phyloP scores from a whole-genome alignment of 2,329 filamentous ascomycete genomes.

The Monilinia vaccinii-corymbosi region DNA sequence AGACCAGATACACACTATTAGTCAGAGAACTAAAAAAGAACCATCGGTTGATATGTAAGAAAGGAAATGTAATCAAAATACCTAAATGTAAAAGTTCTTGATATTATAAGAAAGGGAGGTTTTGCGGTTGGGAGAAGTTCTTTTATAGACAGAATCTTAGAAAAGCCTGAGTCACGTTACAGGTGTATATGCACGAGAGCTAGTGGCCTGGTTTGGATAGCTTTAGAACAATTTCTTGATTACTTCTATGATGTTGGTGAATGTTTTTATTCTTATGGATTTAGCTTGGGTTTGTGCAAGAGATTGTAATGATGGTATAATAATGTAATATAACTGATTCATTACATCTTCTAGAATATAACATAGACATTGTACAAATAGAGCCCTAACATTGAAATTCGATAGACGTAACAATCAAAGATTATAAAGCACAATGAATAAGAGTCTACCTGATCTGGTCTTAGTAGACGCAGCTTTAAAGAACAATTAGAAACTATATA shows the following conservation, averaged over 20 bases:
- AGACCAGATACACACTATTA: background rate
- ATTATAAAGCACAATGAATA: no score
- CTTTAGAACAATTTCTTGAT: accelerated
- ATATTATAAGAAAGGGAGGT: background rate
- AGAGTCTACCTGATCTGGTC: no score
- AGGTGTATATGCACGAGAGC: background rate
- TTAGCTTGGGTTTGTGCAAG: background rate
- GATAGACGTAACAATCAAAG: background rate
- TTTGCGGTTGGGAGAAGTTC: background rate
- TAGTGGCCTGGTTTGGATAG: background rate
- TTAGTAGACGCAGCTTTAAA: no score
- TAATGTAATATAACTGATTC: background rate
- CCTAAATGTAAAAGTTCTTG: background rate
- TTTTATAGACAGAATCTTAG: background rate
- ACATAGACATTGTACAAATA: background rate
- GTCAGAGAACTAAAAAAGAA: background rate
- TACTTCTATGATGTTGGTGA: background rate
- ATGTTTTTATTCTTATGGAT: background rate
- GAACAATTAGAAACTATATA: no score
- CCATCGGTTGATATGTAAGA: accelerated
- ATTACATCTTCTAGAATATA: background rate
- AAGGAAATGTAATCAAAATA: background rate
- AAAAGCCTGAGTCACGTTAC: background rate
- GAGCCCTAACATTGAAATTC: no score
- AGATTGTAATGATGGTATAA: background rate